Conservation (phyloP, 164 flowering plant species). For the Hamamelis virginiana region DNA sequence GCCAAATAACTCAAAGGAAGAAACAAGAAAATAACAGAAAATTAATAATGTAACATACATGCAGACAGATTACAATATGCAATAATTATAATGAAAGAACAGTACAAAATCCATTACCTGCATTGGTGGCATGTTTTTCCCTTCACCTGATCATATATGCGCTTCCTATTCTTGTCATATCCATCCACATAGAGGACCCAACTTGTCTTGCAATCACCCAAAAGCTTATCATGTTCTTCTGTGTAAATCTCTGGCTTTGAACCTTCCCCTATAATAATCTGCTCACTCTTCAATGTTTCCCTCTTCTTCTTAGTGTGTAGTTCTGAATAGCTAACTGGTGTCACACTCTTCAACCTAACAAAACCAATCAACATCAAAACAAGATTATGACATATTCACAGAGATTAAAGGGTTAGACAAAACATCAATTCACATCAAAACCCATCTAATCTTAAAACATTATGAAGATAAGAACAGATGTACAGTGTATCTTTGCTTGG, state of each 20-base stretch:
- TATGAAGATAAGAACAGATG: too few relatives aligned
- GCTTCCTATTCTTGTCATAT: constrained; percentile 26
- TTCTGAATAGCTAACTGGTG: constrained; percentile 24
- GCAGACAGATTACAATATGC: too few relatives aligned
- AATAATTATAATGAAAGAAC: too few relatives aligned
- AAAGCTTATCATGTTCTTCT: constrained; percentile 30
- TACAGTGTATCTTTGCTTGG: too few relatives aligned
- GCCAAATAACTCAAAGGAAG: too few relatives aligned
- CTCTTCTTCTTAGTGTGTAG: not conserved
- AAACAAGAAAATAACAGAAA: too few relatives aligned
- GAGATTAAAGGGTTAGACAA: too few relatives aligned
- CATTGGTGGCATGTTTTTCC: constrained; percentile 38
- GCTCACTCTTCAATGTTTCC: not conserved
- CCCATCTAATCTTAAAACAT: too few relatives aligned
- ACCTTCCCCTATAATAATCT: constrained; percentile 20
- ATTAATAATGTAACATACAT: too few relatives aligned
- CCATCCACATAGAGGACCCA: constrained; percentile 29
- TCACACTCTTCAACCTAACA: constrained; percentile 25
- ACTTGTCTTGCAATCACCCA: constrained; percentile 22
- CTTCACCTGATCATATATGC: constrained; percentile 23
- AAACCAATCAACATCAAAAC: not conserved
- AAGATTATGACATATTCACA: not conserved
- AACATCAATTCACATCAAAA: too few relatives aligned
- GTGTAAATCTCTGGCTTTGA: constrained; percentile 30
- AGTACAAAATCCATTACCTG: constrained; percentile 18